These are phyloP conservation scores for Stentor roeselii DNA, from an alignment of 73 alveolate genomes.

Conservation along the genomic window DNA sequence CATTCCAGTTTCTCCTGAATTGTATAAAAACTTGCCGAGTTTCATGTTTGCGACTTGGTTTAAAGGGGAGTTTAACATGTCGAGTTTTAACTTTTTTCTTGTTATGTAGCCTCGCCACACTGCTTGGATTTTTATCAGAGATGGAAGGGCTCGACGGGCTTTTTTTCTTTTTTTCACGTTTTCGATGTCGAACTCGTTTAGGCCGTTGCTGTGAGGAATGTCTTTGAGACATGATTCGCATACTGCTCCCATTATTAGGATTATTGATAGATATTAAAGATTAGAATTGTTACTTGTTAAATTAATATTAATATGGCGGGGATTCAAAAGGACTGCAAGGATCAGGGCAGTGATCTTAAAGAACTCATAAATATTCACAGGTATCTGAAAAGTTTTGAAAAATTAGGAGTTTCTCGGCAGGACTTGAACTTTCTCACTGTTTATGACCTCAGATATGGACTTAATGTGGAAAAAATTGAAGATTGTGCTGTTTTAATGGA, in stretches of 20 bases:
- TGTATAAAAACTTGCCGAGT: neutral
- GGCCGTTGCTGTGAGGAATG: neutral
- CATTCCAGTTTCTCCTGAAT: neutral
- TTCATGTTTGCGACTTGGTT: neutral
- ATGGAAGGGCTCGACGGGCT: neutral
- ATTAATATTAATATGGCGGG: too few relatives aligned
- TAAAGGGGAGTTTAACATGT: neutral
- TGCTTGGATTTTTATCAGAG: constrained; percentile 21
- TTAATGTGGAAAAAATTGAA: too few relatives aligned
- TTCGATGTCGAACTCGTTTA: neutral
- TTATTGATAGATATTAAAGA: too few relatives aligned
- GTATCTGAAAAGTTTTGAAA: too few relatives aligned
- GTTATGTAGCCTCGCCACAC: constrained; percentile 20
- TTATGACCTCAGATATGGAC: too few relatives aligned
- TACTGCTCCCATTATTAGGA: constrained; percentile 9
- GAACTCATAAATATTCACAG: too few relatives aligned
- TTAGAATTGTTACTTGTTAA: too few relatives aligned
- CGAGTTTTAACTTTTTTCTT: neutral
- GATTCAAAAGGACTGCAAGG: too few relatives aligned
- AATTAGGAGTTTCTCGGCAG: too few relatives aligned
- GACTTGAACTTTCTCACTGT: too few relatives aligned
- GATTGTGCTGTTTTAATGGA: too few relatives aligned
- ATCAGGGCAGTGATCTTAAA: too few relatives aligned
- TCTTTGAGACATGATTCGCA: neutral
- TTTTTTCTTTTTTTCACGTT: neutral